Base-by-base conservation (phyloP, 2,329 filamentous ascomycete genomes). In the Aspergillus aculeatus region DNA sequence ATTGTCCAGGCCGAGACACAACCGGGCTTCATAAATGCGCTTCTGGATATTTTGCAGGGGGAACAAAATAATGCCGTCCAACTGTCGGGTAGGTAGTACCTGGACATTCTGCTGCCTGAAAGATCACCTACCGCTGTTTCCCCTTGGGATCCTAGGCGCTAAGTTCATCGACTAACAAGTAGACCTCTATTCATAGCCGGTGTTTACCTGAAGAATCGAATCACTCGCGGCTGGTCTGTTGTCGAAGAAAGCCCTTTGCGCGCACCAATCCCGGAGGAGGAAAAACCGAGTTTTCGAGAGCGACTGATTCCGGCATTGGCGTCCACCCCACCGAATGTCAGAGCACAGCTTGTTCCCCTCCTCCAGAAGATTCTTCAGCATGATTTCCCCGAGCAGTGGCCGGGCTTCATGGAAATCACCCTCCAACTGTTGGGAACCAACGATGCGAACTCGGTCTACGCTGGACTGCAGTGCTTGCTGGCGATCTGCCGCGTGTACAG, bases 141-240 rank as follows among this genome's bases (percentile, higher is more conserved):
- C 65, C 68, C 63, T 62, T 68, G 62, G 51, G 61, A 53, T 55
- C 35, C 59, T 55, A 59, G 35, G 16, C 38, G 19, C 26, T 11
- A 54, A 23, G 19, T 16, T 19, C 24, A 51, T 19, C 31, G 53
- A 57, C 61, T 66, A 62, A 66, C 58, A 35, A 41, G 19, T 41
- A 35, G 24, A 35, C 61, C 38, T 32, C 60, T 19, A 50, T 63
- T 61, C 66, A 48, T 77, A 97, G 94, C 92, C 72, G 93, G 94
- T 73, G 91, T 99, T 69, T 99, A 98, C 80, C 87, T 98, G 76
- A 99, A 99, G 82, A 98, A 99, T 80, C 90, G 93, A 74, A 90
- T 98, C 76, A 94, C 90, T 76, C 90, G 93, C 74, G 92, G 91
- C 70, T 99, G 95, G 95, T 85, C 89, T 58, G 87, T 86, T 64